Conservation (phyloP, 2,329 filamentous ascomycete species). For the Hortaea sp. region DNA sequence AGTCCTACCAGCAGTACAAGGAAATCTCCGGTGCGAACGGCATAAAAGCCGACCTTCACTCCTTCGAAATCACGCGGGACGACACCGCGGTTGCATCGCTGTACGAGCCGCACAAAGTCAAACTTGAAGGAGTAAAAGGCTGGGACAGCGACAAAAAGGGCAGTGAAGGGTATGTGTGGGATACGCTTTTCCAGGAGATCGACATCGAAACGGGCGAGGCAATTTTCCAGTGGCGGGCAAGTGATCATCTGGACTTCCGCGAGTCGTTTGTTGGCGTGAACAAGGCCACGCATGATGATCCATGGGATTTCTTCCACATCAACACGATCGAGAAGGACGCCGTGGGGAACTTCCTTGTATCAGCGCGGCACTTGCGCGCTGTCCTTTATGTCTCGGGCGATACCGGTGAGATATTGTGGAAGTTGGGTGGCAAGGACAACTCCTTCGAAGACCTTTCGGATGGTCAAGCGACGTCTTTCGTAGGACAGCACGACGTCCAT, state of each 20-base stretch:
- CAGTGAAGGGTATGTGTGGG: constrained; percentile 12
- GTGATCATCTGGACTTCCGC: constrained; percentile 41
- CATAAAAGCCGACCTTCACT: constrained; percentile 31
- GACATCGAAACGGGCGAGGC: constrained; percentile 43
- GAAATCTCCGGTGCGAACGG: constrained; percentile 29
- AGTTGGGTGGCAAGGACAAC: constrained; percentile 28
- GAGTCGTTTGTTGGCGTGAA: constrained; percentile 29
- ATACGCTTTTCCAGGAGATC: constrained; percentile 25
- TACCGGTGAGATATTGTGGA: constrained; percentile 43
- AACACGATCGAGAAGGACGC: constrained; percentile 45
- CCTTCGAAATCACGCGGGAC: constrained; percentile 29
- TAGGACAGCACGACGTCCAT: constrained; percentile 43
- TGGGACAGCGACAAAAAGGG: not conserved
- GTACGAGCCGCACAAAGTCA: constrained; percentile 20
- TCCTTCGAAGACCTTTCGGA: constrained; percentile 20
- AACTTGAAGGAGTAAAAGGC: constrained; percentile 4
- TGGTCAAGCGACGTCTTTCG: constrained; percentile 23
- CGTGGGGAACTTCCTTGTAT: constrained; percentile 44
- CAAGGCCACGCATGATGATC: constrained; percentile 30
- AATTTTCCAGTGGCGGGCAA: constrained; percentile 47
- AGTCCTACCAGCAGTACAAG: constrained; percentile 25
- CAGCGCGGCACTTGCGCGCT: constrained; percentile 39
- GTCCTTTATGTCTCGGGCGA: constrained; percentile 39
- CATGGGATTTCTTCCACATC: constrained; percentile 47
- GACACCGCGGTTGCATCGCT: constrained; percentile 34